These are phyloP conservation scores for Dactylis glomerata DNA, from an alignment of 176 grass and related monocot species.

Conservation along the genomic window DNA sequence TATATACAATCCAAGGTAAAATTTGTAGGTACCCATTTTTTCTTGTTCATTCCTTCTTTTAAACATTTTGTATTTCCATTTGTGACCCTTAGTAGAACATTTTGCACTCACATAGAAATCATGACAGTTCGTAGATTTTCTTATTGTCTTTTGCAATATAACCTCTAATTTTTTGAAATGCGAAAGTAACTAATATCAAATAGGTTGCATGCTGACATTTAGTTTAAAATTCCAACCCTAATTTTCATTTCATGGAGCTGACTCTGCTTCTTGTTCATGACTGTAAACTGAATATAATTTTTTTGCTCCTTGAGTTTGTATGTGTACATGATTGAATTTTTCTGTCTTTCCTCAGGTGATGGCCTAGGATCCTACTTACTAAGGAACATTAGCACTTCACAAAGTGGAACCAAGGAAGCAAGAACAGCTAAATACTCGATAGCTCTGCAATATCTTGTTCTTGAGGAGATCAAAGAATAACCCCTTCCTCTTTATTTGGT, in stretches of 20 bases:
- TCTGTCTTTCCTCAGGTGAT: conserved; percentile 43
- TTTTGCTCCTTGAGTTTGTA: conserved; percentile 12
- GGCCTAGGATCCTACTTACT: conserved; percentile 50
- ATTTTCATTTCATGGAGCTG: not conserved
- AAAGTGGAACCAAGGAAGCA: conserved; percentile 33
- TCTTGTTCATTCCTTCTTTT: not conserved
- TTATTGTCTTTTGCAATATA: conserved; percentile 1
- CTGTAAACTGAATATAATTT: not conserved
- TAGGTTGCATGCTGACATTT: conserved; percentile 8
- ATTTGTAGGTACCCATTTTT: not conserved
- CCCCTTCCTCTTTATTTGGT: not conserved
- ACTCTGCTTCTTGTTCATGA: not conserved
- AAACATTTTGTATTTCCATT: conserved; percentile 12
- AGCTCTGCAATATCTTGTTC: conserved; percentile 66
- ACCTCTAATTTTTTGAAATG: not conserved
- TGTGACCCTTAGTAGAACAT: not conserved
- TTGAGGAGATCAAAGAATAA: conserved; percentile 55
- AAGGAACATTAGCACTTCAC: conserved; percentile 37
- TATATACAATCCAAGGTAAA: conserved; percentile 83
- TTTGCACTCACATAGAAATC: not conserved
- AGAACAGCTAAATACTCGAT: conserved; percentile 80
- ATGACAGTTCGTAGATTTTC: not conserved
- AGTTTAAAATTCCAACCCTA: not conserved
- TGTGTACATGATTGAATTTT: conserved; percentile 1
- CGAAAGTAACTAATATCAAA: not conserved